Conservation (phyloP, 73 alveolate genomes). For the Diophrys sp. region DNA sequence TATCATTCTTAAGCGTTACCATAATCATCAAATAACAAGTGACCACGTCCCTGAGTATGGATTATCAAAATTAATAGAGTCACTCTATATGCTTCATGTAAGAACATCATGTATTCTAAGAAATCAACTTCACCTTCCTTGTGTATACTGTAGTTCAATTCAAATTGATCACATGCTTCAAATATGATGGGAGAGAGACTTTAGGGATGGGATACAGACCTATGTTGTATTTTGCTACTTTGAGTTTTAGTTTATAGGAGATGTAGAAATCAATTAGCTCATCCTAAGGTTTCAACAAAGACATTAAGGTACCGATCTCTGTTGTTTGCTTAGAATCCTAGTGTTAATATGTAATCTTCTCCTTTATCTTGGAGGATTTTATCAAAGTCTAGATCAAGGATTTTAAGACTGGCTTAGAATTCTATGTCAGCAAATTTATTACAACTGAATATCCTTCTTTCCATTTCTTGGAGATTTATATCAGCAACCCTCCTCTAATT, state of each 20-base stretch:
- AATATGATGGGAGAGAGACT: constrained; percentile 69
- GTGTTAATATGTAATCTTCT: constrained; percentile 54
- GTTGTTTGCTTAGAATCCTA: constrained; percentile 77
- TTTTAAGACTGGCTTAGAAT: constrained; percentile 49
- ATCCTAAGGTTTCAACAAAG: constrained; percentile 69
- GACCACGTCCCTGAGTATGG: too few species aligned
- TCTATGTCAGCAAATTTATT: constrained; percentile 62
- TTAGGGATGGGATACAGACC: constrained; percentile 64
- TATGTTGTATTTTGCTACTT: constrained; percentile 53
- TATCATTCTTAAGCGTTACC: too few species aligned
- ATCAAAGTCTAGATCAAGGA: constrained; percentile 70
- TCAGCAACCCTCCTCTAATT: constrained; percentile 84
- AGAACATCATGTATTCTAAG: constrained; percentile 76
- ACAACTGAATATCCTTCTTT: constrained; percentile 87
- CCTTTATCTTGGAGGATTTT: constrained; percentile 53
- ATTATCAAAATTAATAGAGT: too few species aligned
- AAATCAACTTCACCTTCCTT: constrained; percentile 62
- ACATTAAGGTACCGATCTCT: constrained; percentile 47
- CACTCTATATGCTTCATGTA: constrained; percentile 80
- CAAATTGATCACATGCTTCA: constrained; percentile 72
- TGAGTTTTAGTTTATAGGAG: constrained; percentile 50
- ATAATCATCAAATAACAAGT: too few species aligned
- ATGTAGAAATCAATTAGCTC: constrained; percentile 76
- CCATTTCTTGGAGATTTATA: constrained; percentile 83
- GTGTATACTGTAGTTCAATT: constrained; percentile 52